Conservation (phyloP, 495 filamentous ascomycete genomes). For the Penicillium atrosanguineum region DNA sequence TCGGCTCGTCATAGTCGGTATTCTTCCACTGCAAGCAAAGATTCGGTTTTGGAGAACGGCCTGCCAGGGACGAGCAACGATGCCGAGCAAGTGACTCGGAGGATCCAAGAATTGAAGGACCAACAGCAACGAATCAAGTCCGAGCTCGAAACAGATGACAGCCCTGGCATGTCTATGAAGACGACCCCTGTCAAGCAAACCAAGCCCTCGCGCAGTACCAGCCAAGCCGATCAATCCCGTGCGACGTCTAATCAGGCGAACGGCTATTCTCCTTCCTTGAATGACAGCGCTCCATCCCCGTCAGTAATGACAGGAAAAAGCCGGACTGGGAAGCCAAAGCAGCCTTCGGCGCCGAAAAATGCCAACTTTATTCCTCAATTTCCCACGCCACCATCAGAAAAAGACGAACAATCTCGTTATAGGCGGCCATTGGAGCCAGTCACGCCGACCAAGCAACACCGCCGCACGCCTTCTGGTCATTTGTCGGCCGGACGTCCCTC, state of each 20-base stretch:
- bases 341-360: conserved; percentile 42
- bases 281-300: conserved; percentile 70
- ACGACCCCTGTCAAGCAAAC: conserved; percentile 25
- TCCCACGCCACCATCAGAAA: conserved; percentile 37
- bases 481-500: conserved; percentile 29
- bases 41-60: conserved; percentile 32
- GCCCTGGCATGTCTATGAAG: conserved; percentile 32
- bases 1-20: conserved; percentile 41
- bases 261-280: conserved; percentile 24
- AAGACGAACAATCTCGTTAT: conserved; percentile 36
- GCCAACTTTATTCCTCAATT: conserved; percentile 40
- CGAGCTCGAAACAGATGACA: conserved; percentile 35
- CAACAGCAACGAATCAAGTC: conserved; percentile 48
- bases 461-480: conserved; percentile 39
- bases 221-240: conserved; percentile 23
- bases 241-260: conserved; percentile 15
- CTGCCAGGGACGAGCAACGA: conserved; percentile 33
- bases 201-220: conserved; percentile 24
- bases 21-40: conserved; percentile 39
- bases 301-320: conserved; percentile 53
- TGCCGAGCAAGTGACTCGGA: conserved; percentile 45
- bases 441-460: conserved; percentile 39
- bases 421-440: conserved; percentile 37
- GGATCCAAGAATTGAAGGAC: conserved; percentile 52
- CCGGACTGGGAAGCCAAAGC: conserved; percentile 49